Evolutionary conservation across 148 eudicot genomes (phyloP).

Genomic region (Persicaria tinctoria): DNA sequence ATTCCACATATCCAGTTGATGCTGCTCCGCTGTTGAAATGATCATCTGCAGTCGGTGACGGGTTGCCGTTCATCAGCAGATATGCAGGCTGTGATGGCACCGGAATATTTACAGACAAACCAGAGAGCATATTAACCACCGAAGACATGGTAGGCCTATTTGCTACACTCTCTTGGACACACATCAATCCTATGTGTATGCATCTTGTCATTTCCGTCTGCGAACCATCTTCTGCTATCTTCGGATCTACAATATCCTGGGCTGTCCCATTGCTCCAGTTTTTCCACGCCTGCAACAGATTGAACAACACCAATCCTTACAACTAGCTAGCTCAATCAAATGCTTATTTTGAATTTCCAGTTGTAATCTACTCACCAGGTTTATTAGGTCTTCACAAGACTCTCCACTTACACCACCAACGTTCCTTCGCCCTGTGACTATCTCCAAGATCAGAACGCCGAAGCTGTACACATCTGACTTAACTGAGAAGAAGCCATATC

Average conservation of each 20-base stretch:
- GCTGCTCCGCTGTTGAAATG: not conserved
- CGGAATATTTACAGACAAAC: not conserved
- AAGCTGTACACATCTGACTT: not conserved
- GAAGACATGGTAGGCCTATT: constrained; percentile 24
- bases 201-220: constrained; percentile 16
- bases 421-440: not conserved
- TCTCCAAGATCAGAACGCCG: not conserved
- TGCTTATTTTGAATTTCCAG: too few species aligned
- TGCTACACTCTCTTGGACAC: constrained; percentile 29
- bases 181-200: constrained; percentile 25
- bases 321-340: not conserved
- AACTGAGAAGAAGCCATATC: not conserved
- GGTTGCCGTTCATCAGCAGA: not conserved
- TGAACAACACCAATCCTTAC: not conserved
- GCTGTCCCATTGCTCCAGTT: constrained; percentile 15
- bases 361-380: not conserved
- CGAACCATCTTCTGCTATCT: not conserved
- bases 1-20: not conserved
- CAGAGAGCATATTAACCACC: constrained; percentile 22
- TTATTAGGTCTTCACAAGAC: not conserved
- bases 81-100: not conserved
- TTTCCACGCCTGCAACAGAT: constrained; percentile 26
- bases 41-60: not conserved
- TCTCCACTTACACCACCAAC: not conserved
- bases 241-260: constrained; percentile 17